Evolutionary conservation across 192 early-diverging fungal species (phyloP), one percentile per base, ranked within the genome.

Genomic region (Geranomyces variabilis): DNA sequence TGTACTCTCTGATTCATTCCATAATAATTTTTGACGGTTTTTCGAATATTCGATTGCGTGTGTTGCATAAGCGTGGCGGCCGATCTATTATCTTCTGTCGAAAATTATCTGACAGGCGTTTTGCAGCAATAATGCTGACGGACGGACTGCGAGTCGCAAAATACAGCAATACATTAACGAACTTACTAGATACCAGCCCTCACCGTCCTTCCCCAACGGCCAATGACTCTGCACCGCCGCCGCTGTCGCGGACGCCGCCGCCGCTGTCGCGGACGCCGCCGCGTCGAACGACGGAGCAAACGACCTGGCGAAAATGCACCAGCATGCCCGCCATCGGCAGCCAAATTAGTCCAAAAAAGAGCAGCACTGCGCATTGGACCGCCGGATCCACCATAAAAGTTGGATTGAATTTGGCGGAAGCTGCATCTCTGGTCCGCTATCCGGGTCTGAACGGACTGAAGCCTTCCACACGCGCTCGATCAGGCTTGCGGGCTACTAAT

Each of bases 381-480:
- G 41, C 33, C 19, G 63, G 63, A 17, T 15, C 63, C 15, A 64
- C 63, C 15, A 64, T 64, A 31, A 64, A 64, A 45, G 63, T 44
- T 36, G 63, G 63, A 8, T 36, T 64, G n/a, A 41, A 64, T 21
- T 21, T 64, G 6, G 63, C 63, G 2, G 63, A 64, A n/a, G 33
- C 63, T n/a, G 63, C 63, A 45, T 64, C 63, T 13, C n/a, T 45
- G 12, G 44, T 64, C 41, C 33, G 21, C 5, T 64, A 64, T 45
- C 63, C 63, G 31, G 58, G 29, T 7, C 29, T 30, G 29, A 60
- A 34, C 58, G 21, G 21, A 33, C 29, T 60, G 58, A 60, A 28
- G 58, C 17, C 51, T 8, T 3, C 51, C 15, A 6, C 7, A n/a
- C 7, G n/a, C 51, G 19, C 17, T 7, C 51, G 51, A 26, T 53